phyloP scores from a whole-genome alignment of 306 rosid species.

The Trifolium pratense region DNA sequence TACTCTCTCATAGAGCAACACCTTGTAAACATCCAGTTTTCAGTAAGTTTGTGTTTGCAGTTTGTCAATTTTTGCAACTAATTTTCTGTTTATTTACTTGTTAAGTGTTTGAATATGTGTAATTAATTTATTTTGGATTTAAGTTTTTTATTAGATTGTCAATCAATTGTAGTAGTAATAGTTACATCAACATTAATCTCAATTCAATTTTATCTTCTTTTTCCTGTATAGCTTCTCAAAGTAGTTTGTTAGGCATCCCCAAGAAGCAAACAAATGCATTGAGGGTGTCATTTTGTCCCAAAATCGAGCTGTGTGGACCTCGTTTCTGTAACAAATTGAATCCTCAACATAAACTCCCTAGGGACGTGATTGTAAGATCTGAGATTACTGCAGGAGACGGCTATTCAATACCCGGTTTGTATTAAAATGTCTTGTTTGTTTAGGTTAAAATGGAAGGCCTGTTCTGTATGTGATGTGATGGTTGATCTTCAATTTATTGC shows the following conservation, averaged over 20 bases:
- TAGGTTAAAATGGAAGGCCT: conserved; percentile 12
- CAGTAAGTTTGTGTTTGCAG: conserved; percentile 51
- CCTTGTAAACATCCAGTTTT: conserved; percentile 27
- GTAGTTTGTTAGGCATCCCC: conserved; percentile 44
- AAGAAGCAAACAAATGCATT: conserved; percentile 40
- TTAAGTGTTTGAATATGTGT: not conserved
- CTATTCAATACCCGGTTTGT: conserved; percentile 64
- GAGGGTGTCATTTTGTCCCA: conserved; percentile 38
- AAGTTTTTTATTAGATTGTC: too few species aligned
- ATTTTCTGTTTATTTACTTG: not conserved
- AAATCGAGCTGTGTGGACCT: conserved; percentile 38
- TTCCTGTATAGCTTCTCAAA: conserved; percentile 52
- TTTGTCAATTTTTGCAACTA: not conserved
- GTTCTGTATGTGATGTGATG: not conserved
- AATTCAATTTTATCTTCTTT: conserved; percentile 17
- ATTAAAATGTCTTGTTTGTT: conserved; percentile 24
- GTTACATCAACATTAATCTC: not conserved
- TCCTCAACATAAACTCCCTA: conserved; percentile 39
- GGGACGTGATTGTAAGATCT: conserved; percentile 60
- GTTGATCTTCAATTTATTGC: conserved; percentile 48
- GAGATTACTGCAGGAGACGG: conserved; percentile 57
- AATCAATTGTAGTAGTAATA: too few species aligned
- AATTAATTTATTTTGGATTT: not conserved
- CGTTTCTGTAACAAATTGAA: conserved; percentile 36
- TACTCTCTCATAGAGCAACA: conserved; percentile 38